Percentiles rank a stretch among this genome's conserved stretches.
These are phyloP conservation scores for Mallotus japonicus DNA, from an alignment of 441 rosid species.

Conservation along the genomic window DNA sequence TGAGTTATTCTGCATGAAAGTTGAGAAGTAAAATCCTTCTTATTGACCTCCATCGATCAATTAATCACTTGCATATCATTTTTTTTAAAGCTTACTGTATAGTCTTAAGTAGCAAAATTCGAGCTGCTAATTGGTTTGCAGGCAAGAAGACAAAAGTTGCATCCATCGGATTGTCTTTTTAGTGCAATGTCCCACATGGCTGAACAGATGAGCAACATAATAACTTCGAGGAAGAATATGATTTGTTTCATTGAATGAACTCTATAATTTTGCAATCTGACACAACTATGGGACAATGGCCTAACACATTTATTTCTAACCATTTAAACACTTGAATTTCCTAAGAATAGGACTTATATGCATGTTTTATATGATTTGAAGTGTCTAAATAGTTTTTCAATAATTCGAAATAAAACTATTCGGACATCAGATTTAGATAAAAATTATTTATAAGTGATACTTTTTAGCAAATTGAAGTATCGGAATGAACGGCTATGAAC, in stretches of 20 bases:
- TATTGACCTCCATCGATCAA: slow-evolving; percentile 9
- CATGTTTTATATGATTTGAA: no score
- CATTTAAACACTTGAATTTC: no score
- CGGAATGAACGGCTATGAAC: no score
- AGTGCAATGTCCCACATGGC: background rate
- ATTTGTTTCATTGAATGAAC: background rate
- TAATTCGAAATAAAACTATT: no score
- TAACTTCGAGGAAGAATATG: background rate
- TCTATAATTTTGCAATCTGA: background rate
- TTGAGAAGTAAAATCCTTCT: slow-evolving; percentile 8
- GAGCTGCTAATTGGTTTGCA: background rate
- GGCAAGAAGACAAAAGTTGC: slow-evolving; percentile 3
- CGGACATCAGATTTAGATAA: no score
- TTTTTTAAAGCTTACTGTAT: no score
- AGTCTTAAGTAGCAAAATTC: background rate
- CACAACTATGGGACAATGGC: background rate
- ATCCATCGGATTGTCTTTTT: background rate
- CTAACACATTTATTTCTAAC: no score
- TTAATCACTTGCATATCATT: background rate
- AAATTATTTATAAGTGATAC: no score
- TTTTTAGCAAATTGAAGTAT: no score
- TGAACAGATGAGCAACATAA: background rate
- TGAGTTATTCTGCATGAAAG: slow-evolving; percentile 26
- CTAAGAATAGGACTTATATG: no score
- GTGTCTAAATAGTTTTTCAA: no score